A percentile compares a stretch with the other conserved stretches of the same genome.
phyloP scores from a whole-genome alignment of 768 basidiomycete species.

The Gymnopilus dilepis region DNA sequence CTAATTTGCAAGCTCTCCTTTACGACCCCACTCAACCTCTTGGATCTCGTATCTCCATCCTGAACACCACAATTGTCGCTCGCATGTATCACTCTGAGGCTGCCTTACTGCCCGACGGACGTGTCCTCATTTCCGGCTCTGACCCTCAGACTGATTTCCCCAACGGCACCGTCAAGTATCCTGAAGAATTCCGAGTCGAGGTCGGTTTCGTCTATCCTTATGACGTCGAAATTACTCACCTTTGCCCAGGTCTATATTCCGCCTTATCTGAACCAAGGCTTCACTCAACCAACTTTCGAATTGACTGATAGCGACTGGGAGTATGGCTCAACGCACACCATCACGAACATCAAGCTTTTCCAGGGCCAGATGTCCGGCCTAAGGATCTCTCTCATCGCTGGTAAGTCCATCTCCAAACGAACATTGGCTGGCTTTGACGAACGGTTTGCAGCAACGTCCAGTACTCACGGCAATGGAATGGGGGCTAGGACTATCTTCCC shows the following conservation, averaged over 20 bases:
- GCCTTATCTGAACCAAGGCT: conserved; percentile 75
- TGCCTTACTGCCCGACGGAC: conserved; percentile 74
- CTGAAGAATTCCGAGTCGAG: conserved; percentile 78
- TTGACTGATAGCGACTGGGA: conserved; percentile 67
- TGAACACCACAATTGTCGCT: conserved; percentile 70
- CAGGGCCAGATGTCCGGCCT: conserved; percentile 51
- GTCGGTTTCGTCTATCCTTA: conserved; percentile 24
- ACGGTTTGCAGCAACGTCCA: conserved; percentile 59
- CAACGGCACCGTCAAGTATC: conserved; percentile 52
- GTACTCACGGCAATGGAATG: conserved; percentile 82
- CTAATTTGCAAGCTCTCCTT: conserved; percentile 67
- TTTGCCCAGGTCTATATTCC: conserved; percentile 74
- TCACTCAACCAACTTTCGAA: conserved; percentile 64
- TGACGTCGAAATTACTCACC: conserved; percentile 17
- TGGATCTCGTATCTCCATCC: conserved; percentile 67
- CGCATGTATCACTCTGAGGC: conserved; percentile 83
- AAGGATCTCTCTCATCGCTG: conserved; percentile 68
- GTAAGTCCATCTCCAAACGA: conserved; percentile 37
- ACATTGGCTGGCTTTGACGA: conserved; percentile 7
- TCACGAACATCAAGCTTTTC: conserved; percentile 51
- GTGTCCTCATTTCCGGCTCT: conserved; percentile 77
- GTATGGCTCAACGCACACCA: conserved; percentile 56
- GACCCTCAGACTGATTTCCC: conserved; percentile 62
- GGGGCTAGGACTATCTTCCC: conserved; percentile 77
- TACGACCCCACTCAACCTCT: conserved; percentile 71